Conservation (phyloP, 306 rosid species). For the Rosa persica region DNA sequence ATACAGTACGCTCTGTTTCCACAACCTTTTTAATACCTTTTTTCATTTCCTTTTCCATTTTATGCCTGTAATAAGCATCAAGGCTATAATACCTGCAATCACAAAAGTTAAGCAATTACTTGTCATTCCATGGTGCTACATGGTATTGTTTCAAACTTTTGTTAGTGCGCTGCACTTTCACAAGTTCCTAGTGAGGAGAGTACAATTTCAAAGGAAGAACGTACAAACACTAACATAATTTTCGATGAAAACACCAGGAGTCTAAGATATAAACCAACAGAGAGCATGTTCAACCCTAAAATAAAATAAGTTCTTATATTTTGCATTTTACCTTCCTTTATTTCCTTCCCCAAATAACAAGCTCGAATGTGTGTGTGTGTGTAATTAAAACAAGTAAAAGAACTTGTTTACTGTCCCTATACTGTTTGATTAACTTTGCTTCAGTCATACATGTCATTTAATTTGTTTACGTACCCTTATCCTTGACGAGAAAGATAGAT, state of each 20-base stretch:
- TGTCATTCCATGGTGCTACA: neutral
- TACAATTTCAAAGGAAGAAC: neutral
- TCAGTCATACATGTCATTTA: too few relatives aligned
- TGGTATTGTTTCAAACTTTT: neutral
- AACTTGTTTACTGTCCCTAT: too few relatives aligned
- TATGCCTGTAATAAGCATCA: slow-evolving; percentile 66
- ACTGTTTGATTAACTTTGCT: too few relatives aligned
- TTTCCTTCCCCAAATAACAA: neutral
- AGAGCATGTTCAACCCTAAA: neutral
- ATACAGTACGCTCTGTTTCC: slow-evolving; percentile 68
- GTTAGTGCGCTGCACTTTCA: neutral
- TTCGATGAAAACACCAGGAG: neutral
- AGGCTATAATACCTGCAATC: slow-evolving; percentile 82
- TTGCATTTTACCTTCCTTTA: neutral
- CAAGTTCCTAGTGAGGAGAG: neutral
- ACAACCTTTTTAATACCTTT: slow-evolving; percentile 60
- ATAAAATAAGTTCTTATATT: neutral
- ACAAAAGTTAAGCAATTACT: slow-evolving; percentile 16
- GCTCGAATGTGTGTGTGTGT: neutral
- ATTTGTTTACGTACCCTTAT: too few relatives aligned
- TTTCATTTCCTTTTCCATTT: slow-evolving; percentile 66
- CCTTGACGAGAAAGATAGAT: too few relatives aligned
- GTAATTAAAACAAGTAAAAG: too few relatives aligned
- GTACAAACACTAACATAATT: neutral
- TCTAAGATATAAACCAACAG: neutral